A percentile compares a stretch with the other conserved stretches of the same genome.
Evolutionary conservation across 2,329 filamentous ascomycete species (phyloP).

Genomic region (Bimuria novae-zelandiae): DNA sequence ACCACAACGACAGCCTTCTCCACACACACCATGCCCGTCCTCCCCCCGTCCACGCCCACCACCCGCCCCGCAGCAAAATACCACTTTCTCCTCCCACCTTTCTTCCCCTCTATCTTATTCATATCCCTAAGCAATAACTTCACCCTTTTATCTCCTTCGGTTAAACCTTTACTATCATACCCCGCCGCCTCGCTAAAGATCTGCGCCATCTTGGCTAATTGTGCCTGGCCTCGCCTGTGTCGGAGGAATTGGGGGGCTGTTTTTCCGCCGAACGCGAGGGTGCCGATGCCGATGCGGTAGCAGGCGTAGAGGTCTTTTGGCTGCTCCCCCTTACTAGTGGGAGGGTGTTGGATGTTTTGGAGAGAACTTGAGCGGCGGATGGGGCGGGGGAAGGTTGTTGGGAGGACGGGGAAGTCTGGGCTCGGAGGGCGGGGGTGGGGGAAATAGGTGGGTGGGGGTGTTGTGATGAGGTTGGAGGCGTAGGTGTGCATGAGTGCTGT

Average conservation of each 20-base stretch:
- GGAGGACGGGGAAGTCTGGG: constrained; percentile 13
- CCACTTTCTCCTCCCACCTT: constrained; percentile 16
- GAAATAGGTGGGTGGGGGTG: neutral
- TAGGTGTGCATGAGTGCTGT: constrained; percentile 11
- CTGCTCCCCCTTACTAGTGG: neutral
- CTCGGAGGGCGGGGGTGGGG: constrained; percentile 9
- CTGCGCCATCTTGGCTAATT: constrained; percentile 18
- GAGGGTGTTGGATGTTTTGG: constrained; percentile 1
- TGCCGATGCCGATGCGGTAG: constrained; percentile 16
- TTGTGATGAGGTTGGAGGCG: constrained; percentile 12
- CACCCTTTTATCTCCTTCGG: constrained; percentile 14
- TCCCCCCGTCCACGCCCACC: constrained; percentile 14
- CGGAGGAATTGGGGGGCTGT: constrained; percentile 5
- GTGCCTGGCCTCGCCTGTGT: constrained; percentile 17
- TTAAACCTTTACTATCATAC: constrained; percentile 5
- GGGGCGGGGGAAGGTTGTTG: neutral
- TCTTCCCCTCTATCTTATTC: constrained; percentile 15
- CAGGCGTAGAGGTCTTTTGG: constrained; percentile 16
- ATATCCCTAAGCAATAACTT: constrained; percentile 17
- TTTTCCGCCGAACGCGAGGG: constrained; percentile 11
- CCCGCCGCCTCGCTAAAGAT: constrained; percentile 15
- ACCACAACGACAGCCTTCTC: constrained; percentile 21
- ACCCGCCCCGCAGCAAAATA: constrained; percentile 14
- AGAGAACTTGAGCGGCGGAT: constrained; percentile 20
- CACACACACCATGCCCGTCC: constrained; percentile 15